Evolutionary conservation across 2,329 filamentous ascomycete genomes (phyloP), one percentile per base, ranked within the genome.

Genomic region (Didymellaceae sp.): DNA sequence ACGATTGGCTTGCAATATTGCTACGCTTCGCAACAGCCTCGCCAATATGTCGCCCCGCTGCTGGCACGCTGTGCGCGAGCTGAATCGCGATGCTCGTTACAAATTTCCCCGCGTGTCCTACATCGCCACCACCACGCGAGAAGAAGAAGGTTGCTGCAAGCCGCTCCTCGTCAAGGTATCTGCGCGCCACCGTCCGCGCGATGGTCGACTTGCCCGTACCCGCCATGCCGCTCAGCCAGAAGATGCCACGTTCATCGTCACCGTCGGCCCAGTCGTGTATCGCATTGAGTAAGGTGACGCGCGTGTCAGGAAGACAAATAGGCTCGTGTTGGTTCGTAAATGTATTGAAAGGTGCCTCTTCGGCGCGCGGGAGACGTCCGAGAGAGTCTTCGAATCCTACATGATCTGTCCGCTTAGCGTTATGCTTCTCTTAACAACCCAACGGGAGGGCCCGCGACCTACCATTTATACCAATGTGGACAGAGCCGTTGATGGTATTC

Each of bases 181-280:
- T 38, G 31, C 26, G 53, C 4, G 66, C 68, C 0, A 74, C 42
- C 0, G 69, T 68, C 8, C 62, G 61, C 13, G 67, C 56, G n/a
- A 72, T 61, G 0, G 70, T 72, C 2, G 66, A 70, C 35, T 72
- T 73, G 13, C 71, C 67, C 10, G 59, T 70, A 14, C 70, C 69
- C 4, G 68, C 67, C 17, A 44, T 31, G 1, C 24, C 32, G 41
- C 41, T 22, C 42, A 44, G 30, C 41, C 31, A 45, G 32, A 30
- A 45, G 32, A 45, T 30, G 32, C 42, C 37, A 7, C 11, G 31
- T 22, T 35, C 11, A 21, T 44, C 41, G 28, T 2, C 5, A 3
- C 41, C 31, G 16, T 35, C 41, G 5, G 16, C 41, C 31, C 26
- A 44, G 22, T 24, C 21, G 31, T 44, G 8, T 44, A 35, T 28